These are phyloP conservation scores for Botrytis pseudocinerea DNA, from an alignment of 2,329 filamentous ascomycete genomes.

Conservation along the genomic window DNA sequence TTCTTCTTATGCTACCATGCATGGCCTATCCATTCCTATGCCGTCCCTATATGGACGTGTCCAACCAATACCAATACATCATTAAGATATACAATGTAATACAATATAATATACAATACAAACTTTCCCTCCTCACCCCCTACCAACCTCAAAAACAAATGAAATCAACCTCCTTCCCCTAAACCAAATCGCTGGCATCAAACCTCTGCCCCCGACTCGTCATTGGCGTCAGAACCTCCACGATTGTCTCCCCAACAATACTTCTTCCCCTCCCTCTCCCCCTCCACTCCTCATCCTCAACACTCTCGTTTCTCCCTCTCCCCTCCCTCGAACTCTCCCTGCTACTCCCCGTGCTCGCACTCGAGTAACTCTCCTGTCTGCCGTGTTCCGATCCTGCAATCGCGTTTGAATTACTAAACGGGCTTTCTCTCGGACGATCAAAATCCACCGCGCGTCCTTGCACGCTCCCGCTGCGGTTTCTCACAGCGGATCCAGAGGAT, in stretches of 20 bases:
- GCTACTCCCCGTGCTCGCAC: background rate
- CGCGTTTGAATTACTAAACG: slow-evolving; percentile 5
- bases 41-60: background rate
- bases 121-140: background rate
- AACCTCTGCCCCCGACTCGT: background rate
- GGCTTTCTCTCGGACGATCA: slow-evolving; percentile 14
- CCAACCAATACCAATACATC: background rate
- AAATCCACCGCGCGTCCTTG: slow-evolving; percentile 17
- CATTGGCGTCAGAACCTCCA: background rate
- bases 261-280: background rate
- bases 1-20: background rate
- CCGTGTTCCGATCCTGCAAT: background rate
- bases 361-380: background rate
- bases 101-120: background rate
- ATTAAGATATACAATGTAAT: slow-evolving; percentile 4
- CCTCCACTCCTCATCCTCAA: background rate
- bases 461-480: background rate
- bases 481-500: background rate
- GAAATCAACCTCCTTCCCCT: background rate
- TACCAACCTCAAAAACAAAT: background rate
- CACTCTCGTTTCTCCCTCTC: background rate
- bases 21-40: background rate
- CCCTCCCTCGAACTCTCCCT: background rate
- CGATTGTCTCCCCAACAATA: background rate
- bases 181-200: slow-evolving; percentile 15